A percentile compares a stretch with the other conserved stretches of the same genome.
Evolutionary conservation across 129 eudicot species (phyloP).

Genomic region (Centrapalus pauciflorus): DNA sequence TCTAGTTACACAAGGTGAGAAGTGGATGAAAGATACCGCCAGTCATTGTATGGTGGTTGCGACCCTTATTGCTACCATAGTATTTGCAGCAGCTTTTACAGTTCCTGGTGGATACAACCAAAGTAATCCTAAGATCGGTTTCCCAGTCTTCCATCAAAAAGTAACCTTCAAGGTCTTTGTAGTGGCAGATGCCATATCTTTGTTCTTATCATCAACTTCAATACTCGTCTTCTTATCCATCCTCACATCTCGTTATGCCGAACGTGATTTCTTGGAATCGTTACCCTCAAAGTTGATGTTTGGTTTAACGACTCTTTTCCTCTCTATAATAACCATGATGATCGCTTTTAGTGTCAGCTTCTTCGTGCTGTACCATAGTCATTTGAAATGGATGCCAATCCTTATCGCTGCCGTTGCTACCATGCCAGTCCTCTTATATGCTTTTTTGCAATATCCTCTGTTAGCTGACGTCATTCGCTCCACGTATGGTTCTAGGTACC

Average conservation of each 20-base stretch:
- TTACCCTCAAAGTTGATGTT: slow-evolving; percentile 17
- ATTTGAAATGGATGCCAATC: slow-evolving; percentile 20
- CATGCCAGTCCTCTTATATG: slow-evolving; percentile 23
- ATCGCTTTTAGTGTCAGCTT: slow-evolving; percentile 27
- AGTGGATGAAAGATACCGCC: slow-evolving; percentile 42
- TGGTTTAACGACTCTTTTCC: slow-evolving; percentile 22
- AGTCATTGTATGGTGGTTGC: slow-evolving; percentile 42
- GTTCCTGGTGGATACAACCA: slow-evolving; percentile 27
- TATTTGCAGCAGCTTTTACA: slow-evolving; percentile 35
- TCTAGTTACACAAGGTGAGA: slow-evolving; percentile 26
- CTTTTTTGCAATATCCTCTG: slow-evolving; percentile 33
- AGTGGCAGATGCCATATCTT: slow-evolving; percentile 23
- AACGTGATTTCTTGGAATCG: slow-evolving; percentile 17
- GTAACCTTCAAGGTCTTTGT: slow-evolving; percentile 8
- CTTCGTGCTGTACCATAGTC: slow-evolving; percentile 15
- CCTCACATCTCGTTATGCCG: slow-evolving; percentile 23
- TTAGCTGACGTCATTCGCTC: slow-evolving; percentile 28
- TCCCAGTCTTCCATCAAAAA: not conserved
- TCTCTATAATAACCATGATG: slow-evolving; percentile 25
- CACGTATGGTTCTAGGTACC: slow-evolving; percentile 30
- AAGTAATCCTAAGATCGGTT: not conserved
- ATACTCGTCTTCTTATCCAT: slow-evolving; percentile 23
- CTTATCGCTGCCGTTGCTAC: slow-evolving; percentile 21
- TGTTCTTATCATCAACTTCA: slow-evolving; percentile 13
- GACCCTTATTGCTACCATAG: slow-evolving; percentile 29